Evolutionary conservation across 768 basidiomycete genomes (phyloP).

Genomic region (Russula sp.): DNA sequence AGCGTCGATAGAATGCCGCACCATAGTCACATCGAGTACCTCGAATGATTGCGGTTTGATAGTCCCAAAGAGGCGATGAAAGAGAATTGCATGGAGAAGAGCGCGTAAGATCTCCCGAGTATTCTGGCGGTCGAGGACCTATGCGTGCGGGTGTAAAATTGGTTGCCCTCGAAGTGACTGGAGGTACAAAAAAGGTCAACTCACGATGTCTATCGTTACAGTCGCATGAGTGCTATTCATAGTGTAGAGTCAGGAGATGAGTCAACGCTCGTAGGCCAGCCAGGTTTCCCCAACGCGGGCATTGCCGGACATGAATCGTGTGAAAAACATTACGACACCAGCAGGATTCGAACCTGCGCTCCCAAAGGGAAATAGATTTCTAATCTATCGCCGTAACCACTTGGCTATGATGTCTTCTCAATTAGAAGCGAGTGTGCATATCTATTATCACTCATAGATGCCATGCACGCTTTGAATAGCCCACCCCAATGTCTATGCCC

Average conservation of each 20-base stretch:
- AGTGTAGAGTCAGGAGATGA: neutral
- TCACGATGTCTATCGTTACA: slow-evolving; percentile 47
- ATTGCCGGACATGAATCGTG: no score
- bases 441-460: no score
- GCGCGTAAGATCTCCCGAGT: slow-evolving; percentile 70
- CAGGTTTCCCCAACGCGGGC: neutral
- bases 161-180: neutral
- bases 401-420: slow-evolving; percentile 57
- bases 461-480: no score
- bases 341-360: slow-evolving; percentile 44
- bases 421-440: no score
- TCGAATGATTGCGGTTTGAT: slow-evolving; percentile 74
- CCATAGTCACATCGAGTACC: slow-evolving; percentile 81
- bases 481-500: no score
- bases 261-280: no score
- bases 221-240: slow-evolving; percentile 34
- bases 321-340: slow-evolving; percentile 31
- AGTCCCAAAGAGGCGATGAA: slow-evolving; percentile 77
- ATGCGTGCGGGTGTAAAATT: neutral
- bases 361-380: slow-evolving; percentile 38
- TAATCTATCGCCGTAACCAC: slow-evolving; percentile 73
- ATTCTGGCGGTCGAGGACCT: slow-evolving; percentile 69
- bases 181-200: neutral
- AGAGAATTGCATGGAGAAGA: slow-evolving; percentile 75
- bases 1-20: slow-evolving; percentile 32